These are phyloP conservation scores for Ganoderma meredithae DNA, from an alignment of 1,284 basidiomycete genomes.

Conservation along the genomic window DNA sequence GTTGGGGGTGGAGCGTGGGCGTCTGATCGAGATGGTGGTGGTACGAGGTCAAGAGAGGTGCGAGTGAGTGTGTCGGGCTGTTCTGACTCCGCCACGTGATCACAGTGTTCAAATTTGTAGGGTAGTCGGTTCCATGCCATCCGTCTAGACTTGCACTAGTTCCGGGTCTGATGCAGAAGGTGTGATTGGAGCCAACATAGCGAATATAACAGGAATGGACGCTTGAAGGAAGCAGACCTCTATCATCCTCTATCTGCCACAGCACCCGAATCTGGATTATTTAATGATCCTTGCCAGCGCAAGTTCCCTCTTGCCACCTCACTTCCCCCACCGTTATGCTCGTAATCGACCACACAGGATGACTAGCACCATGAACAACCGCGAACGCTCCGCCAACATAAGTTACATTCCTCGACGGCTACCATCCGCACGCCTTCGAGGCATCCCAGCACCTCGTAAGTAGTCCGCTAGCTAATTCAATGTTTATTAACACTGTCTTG, in stretches of 20 bases:
- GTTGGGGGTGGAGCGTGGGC: too few relatives aligned
- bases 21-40: too few relatives aligned
- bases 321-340: neutral
- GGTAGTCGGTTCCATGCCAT: neutral
- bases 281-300: neutral
- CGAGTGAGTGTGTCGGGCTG: neutral
- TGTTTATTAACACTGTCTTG: neutral
- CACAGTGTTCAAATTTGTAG: neutral
- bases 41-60: too few relatives aligned
- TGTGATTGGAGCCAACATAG: neutral
- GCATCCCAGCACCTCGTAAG: slow-evolving; percentile 6
- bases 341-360: neutral
- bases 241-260: neutral
- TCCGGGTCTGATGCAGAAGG: neutral
- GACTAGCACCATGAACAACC: neutral
- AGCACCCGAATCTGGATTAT: neutral
- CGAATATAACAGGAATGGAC: neutral
- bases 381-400: too few relatives aligned
- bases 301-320: too few relatives aligned
- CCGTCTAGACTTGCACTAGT: neutral
- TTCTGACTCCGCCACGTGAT: neutral
- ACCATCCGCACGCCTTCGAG: slow-evolving; percentile 3
- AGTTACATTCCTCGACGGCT: neutral
- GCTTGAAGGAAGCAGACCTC: neutral
- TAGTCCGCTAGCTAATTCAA: neutral